A percentile compares a stretch with the other conserved stretches of the same genome.
Conservation (phyloP, 805 yeast genomes). For the Saturnispora sanitii region DNA sequence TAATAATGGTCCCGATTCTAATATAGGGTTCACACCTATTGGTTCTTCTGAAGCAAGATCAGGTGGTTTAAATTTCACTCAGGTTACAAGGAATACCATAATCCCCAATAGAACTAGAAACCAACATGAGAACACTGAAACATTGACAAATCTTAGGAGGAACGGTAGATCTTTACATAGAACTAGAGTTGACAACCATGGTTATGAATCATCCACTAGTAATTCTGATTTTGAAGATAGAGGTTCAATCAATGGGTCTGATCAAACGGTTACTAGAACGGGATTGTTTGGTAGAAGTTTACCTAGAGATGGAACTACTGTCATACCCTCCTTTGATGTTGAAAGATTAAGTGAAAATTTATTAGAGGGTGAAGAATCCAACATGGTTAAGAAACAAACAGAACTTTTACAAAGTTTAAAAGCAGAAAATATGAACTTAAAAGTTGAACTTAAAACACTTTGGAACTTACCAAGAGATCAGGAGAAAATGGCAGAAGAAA, state of each 20-base stretch:
- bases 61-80: constrained; percentile 3
- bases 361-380: constrained; percentile 14
- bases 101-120: too few species aligned
- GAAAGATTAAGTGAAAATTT: constrained; percentile 10
- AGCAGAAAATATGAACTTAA: constrained; percentile 35
- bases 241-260: constrained; percentile 6
- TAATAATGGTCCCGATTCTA: neutral
- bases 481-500: constrained; percentile 24
- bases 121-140: constrained; percentile 5
- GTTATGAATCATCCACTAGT: constrained; percentile 13
- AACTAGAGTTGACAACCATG: constrained; percentile 6
- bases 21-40: constrained; percentile 12
- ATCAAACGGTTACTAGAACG: constrained; percentile 10
- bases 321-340: constrained; percentile 17
- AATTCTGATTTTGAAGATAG: constrained; percentile 17
- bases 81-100: neutral
- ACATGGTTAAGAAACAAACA: constrained; percentile 21
- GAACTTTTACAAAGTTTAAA: constrained; percentile 23
- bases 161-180: constrained; percentile 5
- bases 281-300: constrained; percentile 13
- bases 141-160: constrained; percentile 1
- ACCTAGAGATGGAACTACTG: constrained; percentile 18
- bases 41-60: constrained; percentile 5
- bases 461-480: constrained; percentile 36
- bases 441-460: constrained; percentile 33